phyloP scores from a whole-genome alignment of 2,329 filamentous ascomycete genomes.

The Ophiostoma sp. region DNA sequence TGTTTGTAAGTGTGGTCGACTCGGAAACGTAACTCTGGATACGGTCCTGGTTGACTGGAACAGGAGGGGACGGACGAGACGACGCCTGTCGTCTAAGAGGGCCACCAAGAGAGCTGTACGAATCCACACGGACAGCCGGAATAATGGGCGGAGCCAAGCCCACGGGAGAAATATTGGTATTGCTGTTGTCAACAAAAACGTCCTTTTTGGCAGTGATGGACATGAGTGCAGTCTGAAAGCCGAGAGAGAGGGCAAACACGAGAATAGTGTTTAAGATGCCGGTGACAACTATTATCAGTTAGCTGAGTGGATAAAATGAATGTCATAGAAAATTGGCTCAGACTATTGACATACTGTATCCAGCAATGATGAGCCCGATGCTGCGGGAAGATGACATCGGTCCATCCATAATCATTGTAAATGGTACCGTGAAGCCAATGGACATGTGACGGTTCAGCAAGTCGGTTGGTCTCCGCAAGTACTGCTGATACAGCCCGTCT shows the following conservation, averaged over 20 bases:
- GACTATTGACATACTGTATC: constrained; percentile 47
- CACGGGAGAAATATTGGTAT: neutral
- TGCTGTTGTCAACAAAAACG: neutral
- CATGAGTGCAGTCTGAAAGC: constrained; percentile 33
- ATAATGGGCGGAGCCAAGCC: neutral
- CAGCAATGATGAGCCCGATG: constrained; percentile 47
- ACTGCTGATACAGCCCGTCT: constrained; percentile 34
- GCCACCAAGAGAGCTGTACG: neutral
- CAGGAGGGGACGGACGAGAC: neutral
- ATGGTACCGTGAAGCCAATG: constrained; percentile 52
- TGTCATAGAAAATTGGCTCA: neutral
- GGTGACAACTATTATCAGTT: constrained; percentile 34
- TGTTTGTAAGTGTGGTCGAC: constrained; percentile 29
- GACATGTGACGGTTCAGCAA: constrained; percentile 54
- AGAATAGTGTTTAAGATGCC: constrained; percentile 37
- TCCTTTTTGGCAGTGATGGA: neutral
- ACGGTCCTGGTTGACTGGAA: constrained; percentile 10
- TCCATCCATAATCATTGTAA: constrained; percentile 47
- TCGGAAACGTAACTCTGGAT: constrained; percentile 30
- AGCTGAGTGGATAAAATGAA: too few species aligned
- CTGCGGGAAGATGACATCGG: constrained; percentile 36
- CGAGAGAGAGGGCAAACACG: constrained; percentile 35
- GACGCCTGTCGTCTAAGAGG: neutral
- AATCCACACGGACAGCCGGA: constrained; percentile 5
- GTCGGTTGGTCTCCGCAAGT: constrained; percentile 41